Base-by-base conservation (phyloP, 2,329 filamentous ascomycete genomes). In the Bertia moriformis region DNA sequence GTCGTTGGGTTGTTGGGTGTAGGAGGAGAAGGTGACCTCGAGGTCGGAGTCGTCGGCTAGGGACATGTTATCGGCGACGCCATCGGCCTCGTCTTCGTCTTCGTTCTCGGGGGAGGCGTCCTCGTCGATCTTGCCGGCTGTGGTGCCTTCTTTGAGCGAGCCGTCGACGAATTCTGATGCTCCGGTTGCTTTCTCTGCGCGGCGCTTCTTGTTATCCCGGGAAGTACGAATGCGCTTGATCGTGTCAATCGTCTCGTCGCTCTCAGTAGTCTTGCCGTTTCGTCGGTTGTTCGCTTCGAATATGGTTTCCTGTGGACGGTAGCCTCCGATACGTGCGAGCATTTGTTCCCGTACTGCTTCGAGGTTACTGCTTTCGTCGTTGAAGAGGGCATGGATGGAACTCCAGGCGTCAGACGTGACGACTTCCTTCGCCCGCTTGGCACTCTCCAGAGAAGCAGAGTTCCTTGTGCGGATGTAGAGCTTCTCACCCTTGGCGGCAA, bases 301-400 rank as follows among this genome's bases (percentile, higher is more conserved):
- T n/a, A 98, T 85, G 0, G 89, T 96, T 59, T 98, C 91, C 33
- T 79, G 69, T 0, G 93, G 91, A 48, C 85, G 76, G 62, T 91
- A 98, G 2, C 82, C 81, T 49, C 85, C 88, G 41, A 98, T 85
- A 42, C 79, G 75, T 20, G 86, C 85, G 19, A 98, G 66, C 84
- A 98, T 93, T 38, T 82, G 78, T 38, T 87, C 77, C 20, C 88
- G 74, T 38, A 84, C 78, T 43, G 76, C 70, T 51, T 89, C 83
- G 19, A 71, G 60, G 22, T 72, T 64, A 41, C 75, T 69, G 1
- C 71, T 71, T 39, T 81, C 73, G 40, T 81, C 68, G 24, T 79
- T 78, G 53, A 96, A 96, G 1, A 98, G 64, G 4, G 81, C 70
- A 54, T 95, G 86, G 12, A 89, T 66, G 44, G 84, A 75, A 40